Base-by-base conservation (phyloP, 176 grass and related monocot genomes). In the Poa pratensis region DNA sequence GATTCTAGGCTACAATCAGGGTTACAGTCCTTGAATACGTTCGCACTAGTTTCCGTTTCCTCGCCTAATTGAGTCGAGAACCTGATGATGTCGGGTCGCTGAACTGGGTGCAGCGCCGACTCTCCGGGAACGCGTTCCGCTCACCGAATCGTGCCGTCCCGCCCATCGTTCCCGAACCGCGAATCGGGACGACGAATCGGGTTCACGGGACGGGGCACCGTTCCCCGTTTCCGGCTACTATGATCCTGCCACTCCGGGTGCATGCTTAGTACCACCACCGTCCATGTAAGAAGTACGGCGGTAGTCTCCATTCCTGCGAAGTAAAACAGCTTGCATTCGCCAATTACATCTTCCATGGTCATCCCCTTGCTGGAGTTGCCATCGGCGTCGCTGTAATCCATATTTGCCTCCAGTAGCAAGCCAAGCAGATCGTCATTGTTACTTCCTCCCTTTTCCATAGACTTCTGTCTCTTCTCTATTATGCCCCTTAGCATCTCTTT, bases 271-370 rank as follows among this genome's bases (percentile, higher is more conserved):
- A 72, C 11, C 19, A 89, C 64, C 66, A 97, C 15, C 5, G 95
- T 91, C 90, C 92, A 97, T 3, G 90, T 86, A 34, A 97, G 83
- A 14, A 94, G 78, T 3, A 92, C 84, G 2, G 86, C 73, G 0
- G 90, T 94, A 2, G 92, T 89, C 84, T 94, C 95, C 15, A 87
- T 82, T 58, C 94, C 94, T 3, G 92, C 94, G 35, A 97, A 94
- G 88, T 97, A 97, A 88, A 97, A 94, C 22, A 94, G 0, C 84
- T 87, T 92, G 88, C 92, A 97, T 75, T 97, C 92, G 17, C 80
- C 86, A 3, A 94, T 94, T 76, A 97, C 77, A 6, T 97, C 90
- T 9, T 91, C 95, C 8, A 77, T 73, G 3, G 81, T 92, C 75
- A 97, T 86, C 39, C 73, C 80, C 28, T 43, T 53, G 35, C 42